Conservation (phyloP, 1,139 yeast species). For the Sugiyamaella grinbergsii region DNA sequence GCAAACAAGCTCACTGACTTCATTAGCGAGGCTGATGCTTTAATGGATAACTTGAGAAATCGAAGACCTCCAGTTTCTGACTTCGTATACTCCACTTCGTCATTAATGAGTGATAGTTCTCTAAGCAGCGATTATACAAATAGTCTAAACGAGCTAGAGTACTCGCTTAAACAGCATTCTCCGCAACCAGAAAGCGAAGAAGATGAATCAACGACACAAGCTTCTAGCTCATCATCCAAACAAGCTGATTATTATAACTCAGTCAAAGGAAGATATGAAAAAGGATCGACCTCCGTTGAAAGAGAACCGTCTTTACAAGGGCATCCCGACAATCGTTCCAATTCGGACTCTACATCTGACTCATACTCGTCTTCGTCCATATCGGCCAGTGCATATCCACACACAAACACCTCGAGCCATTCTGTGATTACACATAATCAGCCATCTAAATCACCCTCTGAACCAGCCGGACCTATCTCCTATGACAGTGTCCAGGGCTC, state of each 20-base stretch:
- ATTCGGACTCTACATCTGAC: not conserved
- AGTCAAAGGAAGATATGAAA: constrained; percentile 22
- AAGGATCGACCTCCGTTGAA: constrained; percentile 14
- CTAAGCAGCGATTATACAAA: constrained; percentile 19
- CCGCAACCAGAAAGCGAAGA: constrained; percentile 20
- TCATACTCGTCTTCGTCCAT: constrained; percentile 1
- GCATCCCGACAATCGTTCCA: not conserved
- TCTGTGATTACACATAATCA: not conserved
- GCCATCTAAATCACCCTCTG: not conserved
- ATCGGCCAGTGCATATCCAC: constrained; percentile 3
- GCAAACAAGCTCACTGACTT: constrained; percentile 22
- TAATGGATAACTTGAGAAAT: constrained; percentile 23
- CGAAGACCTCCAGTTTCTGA: constrained; percentile 13
- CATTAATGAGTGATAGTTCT: constrained; percentile 14
- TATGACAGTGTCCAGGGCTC: constrained; percentile 1
- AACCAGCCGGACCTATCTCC: not conserved
- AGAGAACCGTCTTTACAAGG: not conserved
- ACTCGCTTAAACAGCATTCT: constrained; percentile 16
- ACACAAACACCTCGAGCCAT: not conserved
- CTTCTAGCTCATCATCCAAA: not conserved
- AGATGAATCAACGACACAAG: constrained; percentile 3
- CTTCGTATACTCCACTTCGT: constrained; percentile 22
- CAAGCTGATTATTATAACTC: constrained; percentile 23
- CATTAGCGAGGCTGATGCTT: constrained; percentile 28
- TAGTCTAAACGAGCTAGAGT: constrained; percentile 18